Conservation (phyloP, 371 early-diverging fungal genomes). For the Haplosporangium sp. region DNA sequence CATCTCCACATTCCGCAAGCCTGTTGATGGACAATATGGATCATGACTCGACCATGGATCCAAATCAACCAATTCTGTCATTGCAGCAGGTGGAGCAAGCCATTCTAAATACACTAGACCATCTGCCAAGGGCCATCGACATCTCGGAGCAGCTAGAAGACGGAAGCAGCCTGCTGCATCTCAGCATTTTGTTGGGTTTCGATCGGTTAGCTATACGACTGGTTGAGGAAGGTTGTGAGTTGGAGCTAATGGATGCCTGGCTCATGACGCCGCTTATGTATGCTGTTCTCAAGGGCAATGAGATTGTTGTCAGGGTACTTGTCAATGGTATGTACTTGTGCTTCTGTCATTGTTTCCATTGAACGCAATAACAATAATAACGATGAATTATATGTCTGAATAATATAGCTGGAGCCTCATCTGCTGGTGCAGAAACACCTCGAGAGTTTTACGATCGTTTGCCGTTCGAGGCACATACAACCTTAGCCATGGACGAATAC, state of each 20-base stretch:
- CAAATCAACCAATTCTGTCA: neutral
- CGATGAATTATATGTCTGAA: neutral
- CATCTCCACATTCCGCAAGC: constrained; percentile 20
- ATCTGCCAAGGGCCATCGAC: constrained; percentile 22
- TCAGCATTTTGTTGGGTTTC: constrained; percentile 31
- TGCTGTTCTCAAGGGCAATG: constrained; percentile 39
- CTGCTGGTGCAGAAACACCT: constrained; percentile 29
- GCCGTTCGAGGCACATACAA: constrained; percentile 1
- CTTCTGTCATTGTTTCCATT: neutral
- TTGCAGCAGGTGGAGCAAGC: constrained; percentile 25
- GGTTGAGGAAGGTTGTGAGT: constrained; percentile 41
- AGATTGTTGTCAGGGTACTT: constrained; percentile 15
- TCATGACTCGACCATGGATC: constrained; percentile 5
- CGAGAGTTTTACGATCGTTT: constrained; percentile 24
- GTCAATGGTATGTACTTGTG: constrained; percentile 24
- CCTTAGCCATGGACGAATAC: constrained; percentile 14
- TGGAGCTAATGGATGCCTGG: constrained; percentile 30
- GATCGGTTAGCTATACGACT: constrained; percentile 12
- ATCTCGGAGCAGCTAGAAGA: constrained; percentile 46
- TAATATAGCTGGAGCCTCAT: constrained; percentile 37
- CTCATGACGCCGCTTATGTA: constrained; percentile 41
- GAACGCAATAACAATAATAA: neutral
- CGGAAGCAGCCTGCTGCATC: constrained; percentile 40
- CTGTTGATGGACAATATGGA: constrained; percentile 14
- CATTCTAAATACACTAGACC: constrained; percentile 25